phyloP scores from a whole-genome alignment of 805 yeast species.

The Dipodascus geniculatus region DNA sequence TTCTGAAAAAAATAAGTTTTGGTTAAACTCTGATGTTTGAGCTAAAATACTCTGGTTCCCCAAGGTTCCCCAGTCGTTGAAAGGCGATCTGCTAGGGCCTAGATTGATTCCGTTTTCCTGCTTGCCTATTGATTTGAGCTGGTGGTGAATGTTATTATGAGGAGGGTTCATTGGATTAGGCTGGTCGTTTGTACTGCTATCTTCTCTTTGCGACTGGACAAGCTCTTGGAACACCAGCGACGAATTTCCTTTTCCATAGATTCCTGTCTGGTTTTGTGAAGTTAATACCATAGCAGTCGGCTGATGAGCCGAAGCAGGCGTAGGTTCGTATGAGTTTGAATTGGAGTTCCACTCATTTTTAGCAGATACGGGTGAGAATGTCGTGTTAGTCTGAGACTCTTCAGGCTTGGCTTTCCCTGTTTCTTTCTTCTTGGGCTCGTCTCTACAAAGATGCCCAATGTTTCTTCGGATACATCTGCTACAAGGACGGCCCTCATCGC shows the following conservation, averaged over 20 bases:
- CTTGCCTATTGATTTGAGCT: background rate
- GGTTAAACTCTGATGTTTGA: conserved; percentile 14
- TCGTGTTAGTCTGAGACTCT: background rate
- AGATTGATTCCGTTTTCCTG: background rate
- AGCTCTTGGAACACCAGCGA: background rate
- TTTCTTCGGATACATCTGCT: conserved; percentile 75
- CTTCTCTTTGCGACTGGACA: background rate
- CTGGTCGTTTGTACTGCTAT: background rate
- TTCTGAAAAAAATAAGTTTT: conserved; percentile 62
- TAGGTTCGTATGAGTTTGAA: background rate
- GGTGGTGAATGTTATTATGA: background rate
- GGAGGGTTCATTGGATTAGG: background rate
- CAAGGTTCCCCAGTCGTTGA: conserved; percentile 12
- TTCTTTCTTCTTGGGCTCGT: conserved; percentile 36
- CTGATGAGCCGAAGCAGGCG: background rate
- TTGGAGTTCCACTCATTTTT: background rate
- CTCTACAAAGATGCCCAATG: conserved; percentile 79
- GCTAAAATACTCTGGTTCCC: conserved; percentile 13
- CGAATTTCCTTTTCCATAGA: background rate
- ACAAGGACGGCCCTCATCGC: conserved; percentile 71
- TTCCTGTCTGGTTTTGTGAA: background rate
- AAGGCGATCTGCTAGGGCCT: background rate
- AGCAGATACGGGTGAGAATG: background rate
- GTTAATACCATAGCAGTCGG: background rate
- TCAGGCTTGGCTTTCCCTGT: background rate